Percentiles rank a stretch among this genome's conserved stretches.
Evolutionary conservation across 2,329 filamentous ascomycete species (phyloP).

Genomic region (Penicillium freii): DNA sequence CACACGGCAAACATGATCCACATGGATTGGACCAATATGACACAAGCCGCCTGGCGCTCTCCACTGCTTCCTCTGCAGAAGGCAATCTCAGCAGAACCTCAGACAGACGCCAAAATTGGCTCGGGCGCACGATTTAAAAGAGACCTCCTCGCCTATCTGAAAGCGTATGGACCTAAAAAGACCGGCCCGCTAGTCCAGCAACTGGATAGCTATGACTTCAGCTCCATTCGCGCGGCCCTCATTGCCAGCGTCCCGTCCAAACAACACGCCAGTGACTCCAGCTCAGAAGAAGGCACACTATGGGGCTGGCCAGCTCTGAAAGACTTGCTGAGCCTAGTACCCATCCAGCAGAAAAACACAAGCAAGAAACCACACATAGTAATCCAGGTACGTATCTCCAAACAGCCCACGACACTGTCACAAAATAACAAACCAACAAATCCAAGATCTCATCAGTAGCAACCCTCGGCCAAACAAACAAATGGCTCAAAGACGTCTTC

Average conservation of each 20-base stretch:
- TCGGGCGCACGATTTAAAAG: constrained; percentile 70
- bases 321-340: constrained; percentile 57
- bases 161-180: constrained; percentile 62
- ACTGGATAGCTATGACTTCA: constrained; percentile 67
- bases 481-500: constrained; percentile 68
- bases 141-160: constrained; percentile 71
- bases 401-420: neutral
- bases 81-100: neutral
- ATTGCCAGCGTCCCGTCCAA: constrained; percentile 76
- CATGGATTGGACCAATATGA: constrained; percentile 85
- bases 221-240: constrained; percentile 64
- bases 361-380: constrained; percentile 36
- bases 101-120: constrained; percentile 46
- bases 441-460: constrained; percentile 78
- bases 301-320: constrained; percentile 76
- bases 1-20: constrained; percentile 91
- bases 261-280: constrained; percentile 50
- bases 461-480: constrained; percentile 67
- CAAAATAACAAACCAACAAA: constrained; percentile 25
- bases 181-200: constrained; percentile 56
- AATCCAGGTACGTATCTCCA: constrained; percentile 32
- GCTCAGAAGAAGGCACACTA: constrained; percentile 50
- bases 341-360: constrained; percentile 35
- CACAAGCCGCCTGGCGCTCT: constrained; percentile 77
- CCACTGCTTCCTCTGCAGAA: constrained; percentile 60